Percentiles rank a stretch among this genome's conserved stretches.
phyloP scores from a whole-genome alignment of 768 basidiomycete genomes.

The Scleroderma citrinum region DNA sequence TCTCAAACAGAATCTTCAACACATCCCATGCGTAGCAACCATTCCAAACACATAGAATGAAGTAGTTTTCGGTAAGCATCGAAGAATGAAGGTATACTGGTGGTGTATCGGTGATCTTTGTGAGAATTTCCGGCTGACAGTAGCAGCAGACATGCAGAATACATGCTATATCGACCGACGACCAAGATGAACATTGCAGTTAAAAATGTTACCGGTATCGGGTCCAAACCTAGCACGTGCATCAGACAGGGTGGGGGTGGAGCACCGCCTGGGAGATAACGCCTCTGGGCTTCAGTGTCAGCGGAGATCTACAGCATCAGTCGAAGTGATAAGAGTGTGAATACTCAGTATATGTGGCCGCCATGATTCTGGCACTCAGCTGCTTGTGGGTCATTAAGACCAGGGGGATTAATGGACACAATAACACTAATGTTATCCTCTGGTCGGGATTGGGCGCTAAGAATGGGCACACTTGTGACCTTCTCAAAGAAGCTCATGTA shows the following conservation, averaged over 20 bases:
- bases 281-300: constrained; percentile 32
- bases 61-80: constrained; percentile 31
- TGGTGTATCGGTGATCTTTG: constrained; percentile 33
- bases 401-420: constrained; percentile 25
- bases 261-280: constrained; percentile 22
- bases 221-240: constrained; percentile 35
- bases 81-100: constrained; percentile 36
- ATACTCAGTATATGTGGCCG: constrained; percentile 21
- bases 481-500: constrained; percentile 26
- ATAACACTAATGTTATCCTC: constrained; percentile 25
- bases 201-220: constrained; percentile 31
- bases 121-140: constrained; percentile 29
- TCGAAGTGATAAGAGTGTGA: constrained; percentile 27
- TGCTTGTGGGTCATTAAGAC: constrained; percentile 18
- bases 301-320: constrained; percentile 25
- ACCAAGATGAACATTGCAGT: constrained; percentile 30
- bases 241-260: constrained; percentile 28
- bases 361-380: constrained; percentile 8
- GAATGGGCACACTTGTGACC: constrained; percentile 26
- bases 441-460: constrained; percentile 1
- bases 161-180: constrained; percentile 23
- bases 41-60: constrained; percentile 32
- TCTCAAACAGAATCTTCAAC: constrained; percentile 27
- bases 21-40: constrained; percentile 25
- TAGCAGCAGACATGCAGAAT: constrained; percentile 30